Conservation (phyloP, 1,139 yeast genomes). For the Barnettozyma hawaiiensis region DNA sequence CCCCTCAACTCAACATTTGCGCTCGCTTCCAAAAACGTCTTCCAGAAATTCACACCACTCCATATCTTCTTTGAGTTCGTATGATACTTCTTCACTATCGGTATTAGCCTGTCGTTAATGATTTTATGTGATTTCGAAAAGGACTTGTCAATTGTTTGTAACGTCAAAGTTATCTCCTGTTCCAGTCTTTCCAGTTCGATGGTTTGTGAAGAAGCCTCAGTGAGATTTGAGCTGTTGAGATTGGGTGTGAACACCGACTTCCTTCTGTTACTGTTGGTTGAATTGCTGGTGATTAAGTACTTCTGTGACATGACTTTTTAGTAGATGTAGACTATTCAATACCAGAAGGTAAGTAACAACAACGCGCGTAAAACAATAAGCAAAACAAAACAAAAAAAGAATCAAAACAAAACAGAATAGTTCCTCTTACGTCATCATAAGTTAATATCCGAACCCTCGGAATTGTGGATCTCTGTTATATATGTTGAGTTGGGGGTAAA, state of each 20-base stretch:
- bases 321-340: too few relatives aligned
- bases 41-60: slow-evolving; percentile 66
- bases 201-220: slow-evolving; percentile 31
- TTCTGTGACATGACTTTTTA: slow-evolving; percentile 12
- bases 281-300: slow-evolving; percentile 10
- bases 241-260: slow-evolving; percentile 23
- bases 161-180: slow-evolving; percentile 70
- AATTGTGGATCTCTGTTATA: too few relatives aligned
- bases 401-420: too few relatives aligned
- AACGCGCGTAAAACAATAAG: neutral
- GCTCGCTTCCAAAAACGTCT: slow-evolving; percentile 66
- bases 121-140: slow-evolving; percentile 59
- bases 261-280: slow-evolving; percentile 18
- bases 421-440: too few relatives aligned
- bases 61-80: slow-evolving; percentile 50
- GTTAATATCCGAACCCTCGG: too few relatives aligned
- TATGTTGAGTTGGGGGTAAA: too few relatives aligned
- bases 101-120: slow-evolving; percentile 56
- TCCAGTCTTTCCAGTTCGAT: slow-evolving; percentile 68
- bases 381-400: too few relatives aligned
- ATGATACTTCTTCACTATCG: slow-evolving; percentile 56
- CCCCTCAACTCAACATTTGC: slow-evolving; percentile 63
- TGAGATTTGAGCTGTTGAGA: slow-evolving; percentile 14
- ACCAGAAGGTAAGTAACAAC: too few relatives aligned
- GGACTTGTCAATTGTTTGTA: slow-evolving; percentile 77